A percentile compares a stretch with the other conserved stretches of the same genome.
phyloP scores from a whole-genome alignment of 805 yeast genomes.

The Candida dajiaensis region DNA sequence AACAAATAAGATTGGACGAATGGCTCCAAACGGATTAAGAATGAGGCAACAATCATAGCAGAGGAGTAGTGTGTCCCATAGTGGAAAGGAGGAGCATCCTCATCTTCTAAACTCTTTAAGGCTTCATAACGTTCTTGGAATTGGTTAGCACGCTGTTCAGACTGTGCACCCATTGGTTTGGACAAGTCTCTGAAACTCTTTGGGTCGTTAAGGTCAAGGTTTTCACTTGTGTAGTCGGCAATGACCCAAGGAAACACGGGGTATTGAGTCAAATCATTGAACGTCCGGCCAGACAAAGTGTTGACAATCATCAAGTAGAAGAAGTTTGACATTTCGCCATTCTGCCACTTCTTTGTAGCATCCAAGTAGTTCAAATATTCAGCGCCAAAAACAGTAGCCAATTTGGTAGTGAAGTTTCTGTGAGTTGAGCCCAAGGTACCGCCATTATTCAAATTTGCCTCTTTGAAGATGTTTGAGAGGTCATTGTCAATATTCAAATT shows the following conservation, averaged over 20 bases:
- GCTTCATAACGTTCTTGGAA: conserved; percentile 74
- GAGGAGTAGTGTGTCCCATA: conserved; percentile 93
- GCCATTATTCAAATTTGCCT: conserved; percentile 33
- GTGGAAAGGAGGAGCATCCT: conserved; percentile 69
- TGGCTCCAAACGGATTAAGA: conserved; percentile 70
- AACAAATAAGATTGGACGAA: conserved; percentile 73
- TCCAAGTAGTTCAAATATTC: conserved; percentile 31
- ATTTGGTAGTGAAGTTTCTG: conserved; percentile 33
- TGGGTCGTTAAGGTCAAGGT: conserved; percentile 59
- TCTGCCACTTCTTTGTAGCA: conserved; percentile 67
- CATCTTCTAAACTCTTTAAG: conserved; percentile 52
- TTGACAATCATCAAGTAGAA: conserved; percentile 75
- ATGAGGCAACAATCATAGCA: conserved; percentile 88
- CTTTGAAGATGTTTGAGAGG: conserved; percentile 45
- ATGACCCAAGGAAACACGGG: conserved; percentile 92
- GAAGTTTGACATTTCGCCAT: conserved; percentile 77
- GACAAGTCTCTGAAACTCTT: conserved; percentile 65
- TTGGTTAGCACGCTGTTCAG: conserved; percentile 47
- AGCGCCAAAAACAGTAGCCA: conserved; percentile 40
- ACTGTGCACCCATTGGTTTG: conserved; percentile 92
- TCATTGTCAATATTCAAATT: conserved; percentile 49
- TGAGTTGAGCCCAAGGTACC: conserved; percentile 27
- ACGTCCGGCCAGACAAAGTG: conserved; percentile 83
- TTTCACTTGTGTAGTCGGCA: conserved; percentile 71
- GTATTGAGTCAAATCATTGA: conserved; percentile 83